Evolutionary conservation across 2,329 filamentous ascomycete genomes (phyloP), one percentile per base, ranked within the genome.

Genomic region (Pseudogymnoascus sp.): DNA sequence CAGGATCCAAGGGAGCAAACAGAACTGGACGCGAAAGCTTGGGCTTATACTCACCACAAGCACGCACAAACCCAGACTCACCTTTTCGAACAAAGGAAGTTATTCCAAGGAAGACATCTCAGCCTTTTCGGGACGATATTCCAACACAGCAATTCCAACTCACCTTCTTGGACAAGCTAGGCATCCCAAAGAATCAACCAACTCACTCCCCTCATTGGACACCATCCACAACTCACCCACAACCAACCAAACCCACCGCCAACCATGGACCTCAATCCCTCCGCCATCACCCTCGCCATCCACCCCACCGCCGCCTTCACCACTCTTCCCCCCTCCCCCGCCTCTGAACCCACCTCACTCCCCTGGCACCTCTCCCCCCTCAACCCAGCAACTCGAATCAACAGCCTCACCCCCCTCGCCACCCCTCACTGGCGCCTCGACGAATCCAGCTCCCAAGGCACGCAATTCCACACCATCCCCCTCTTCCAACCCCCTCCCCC

Each of bases 251-350:
- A 10, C 40, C 4, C 4, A 13, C 11, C 42, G 24, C 42, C 4
- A 24, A 42, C 1, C 42, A 44, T 44, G 42, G 42, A 44, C 42
- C 42, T 44, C 42, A 44, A 19, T 5, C 42, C 42, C 42, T 6
- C 19, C 42, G 42, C 42, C 19, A 44, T 44, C 13, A 19, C 42
- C 19, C 42, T 44, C 42, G 42, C 11, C 11, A 24, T 42, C 38
- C 38, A 42, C 38, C 38, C 38, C 11, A 42, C 38, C 38, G 38
- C 38, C 38, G 38, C 38, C 3, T 42, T 42, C 38, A 42, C 16
- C 8, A 42, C 38, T 1, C 16, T 21, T 16, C 16, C 38, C 16
- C 38, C 10, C 50, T 74, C 81, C 6, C 76, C 75, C n/a, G n/a
- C n/a, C n/a, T n/a, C n/a, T n/a, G n/a, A n/a, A n/a, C n/a, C n/a